Conservation (phyloP, 208 protist species). For the Herpetomonas tarakana region DNA sequence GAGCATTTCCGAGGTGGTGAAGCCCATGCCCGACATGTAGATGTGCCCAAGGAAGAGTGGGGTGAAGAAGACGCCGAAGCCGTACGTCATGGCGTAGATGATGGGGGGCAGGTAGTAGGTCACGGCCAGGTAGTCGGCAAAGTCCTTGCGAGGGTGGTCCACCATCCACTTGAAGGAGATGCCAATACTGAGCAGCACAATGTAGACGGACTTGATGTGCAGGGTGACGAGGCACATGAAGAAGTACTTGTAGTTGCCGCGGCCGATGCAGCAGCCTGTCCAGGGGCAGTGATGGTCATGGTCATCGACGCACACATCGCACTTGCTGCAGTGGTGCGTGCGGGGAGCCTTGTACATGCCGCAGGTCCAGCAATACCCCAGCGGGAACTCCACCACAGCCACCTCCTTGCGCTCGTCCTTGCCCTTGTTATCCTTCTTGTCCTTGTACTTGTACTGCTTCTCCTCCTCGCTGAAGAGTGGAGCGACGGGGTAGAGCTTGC, state of each 20-base stretch:
- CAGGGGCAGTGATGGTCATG: slow-evolving; percentile 72
- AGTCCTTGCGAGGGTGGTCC: slow-evolving; percentile 9
- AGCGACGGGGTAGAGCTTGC: slow-evolving; percentile 23
- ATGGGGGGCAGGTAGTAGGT: slow-evolving; percentile 31
- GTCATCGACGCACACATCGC: slow-evolving; percentile 55
- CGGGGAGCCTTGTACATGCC: slow-evolving; percentile 41
- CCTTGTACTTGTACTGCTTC: slow-evolving; percentile 1
- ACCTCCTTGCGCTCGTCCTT: slow-evolving; percentile 13
- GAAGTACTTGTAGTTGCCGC: slow-evolving; percentile 63
- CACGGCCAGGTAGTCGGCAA: slow-evolving; percentile 16
- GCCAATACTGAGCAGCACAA: slow-evolving; percentile 27
- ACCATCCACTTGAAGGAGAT: slow-evolving; percentile 18
- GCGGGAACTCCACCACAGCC: slow-evolving; percentile 33
- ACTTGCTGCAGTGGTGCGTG: slow-evolving; percentile 57
- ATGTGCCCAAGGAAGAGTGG: slow-evolving; percentile 29
- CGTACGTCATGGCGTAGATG: slow-evolving; percentile 29
- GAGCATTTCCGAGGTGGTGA: slow-evolving; percentile 44
- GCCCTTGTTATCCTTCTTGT: background rate
- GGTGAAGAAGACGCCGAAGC: slow-evolving; percentile 41
- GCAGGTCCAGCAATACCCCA: slow-evolving; percentile 55
- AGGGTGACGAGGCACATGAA: slow-evolving; percentile 27
- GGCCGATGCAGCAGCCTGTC: slow-evolving; percentile 61
- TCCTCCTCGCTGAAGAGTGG: slow-evolving; percentile 24
- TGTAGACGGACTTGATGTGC: slow-evolving; percentile 36
- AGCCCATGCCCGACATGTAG: slow-evolving; percentile 31